Evolutionary conservation across 768 basidiomycete genomes (phyloP), one percentile per base, ranked within the genome.

Genomic region (Roridomyces roridus): DNA sequence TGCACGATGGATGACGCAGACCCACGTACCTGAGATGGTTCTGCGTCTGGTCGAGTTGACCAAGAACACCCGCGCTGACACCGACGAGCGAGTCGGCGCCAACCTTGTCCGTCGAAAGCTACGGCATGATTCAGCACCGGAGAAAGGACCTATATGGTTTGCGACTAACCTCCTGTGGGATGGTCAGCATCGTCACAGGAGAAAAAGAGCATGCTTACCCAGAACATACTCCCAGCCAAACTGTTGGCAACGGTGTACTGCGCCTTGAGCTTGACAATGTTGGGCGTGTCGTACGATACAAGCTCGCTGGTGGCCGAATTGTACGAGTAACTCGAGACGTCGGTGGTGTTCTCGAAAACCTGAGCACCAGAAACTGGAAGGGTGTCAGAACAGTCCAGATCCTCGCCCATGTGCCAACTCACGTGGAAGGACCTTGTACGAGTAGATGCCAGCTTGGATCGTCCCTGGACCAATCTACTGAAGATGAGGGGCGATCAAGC

Each of bases 301-400:
- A 92, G 78, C 65, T 91, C 88, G 53, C 74, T 71, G 63, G 79
- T 88, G n/a, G 74, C 60, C 4, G 84, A 67, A 68, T 93, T 85
- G 71, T 92, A 94, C 12, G 88, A 88, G 70, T 92, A 93, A 60
- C 86, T 86, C 11, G 88, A 80, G n/a, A 91, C 84, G 54, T 89
- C 84, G 5, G 77, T 81, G 4, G 77, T 72, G 67, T 94, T 89
- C 68, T 92, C 85, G 65, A 77, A 81, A 37, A 91, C 82, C 49
- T 80, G 69, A 6, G 87, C 82, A 15, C 83, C 84, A 18, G 82
- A 74, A 23, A 85, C 76, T 74, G 45, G 21, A 57, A 34, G n/a
- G 46, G n/a, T 20, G 25, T 40, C 35, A 45, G 28, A 21, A 35
- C 17, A 14, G 40, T 20, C 6, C 7, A 14, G 24, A 12, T 14